These are phyloP conservation scores for Backusella luteola DNA, from an alignment of 192 early-diverging fungal genomes.

Conservation along the genomic window DNA sequence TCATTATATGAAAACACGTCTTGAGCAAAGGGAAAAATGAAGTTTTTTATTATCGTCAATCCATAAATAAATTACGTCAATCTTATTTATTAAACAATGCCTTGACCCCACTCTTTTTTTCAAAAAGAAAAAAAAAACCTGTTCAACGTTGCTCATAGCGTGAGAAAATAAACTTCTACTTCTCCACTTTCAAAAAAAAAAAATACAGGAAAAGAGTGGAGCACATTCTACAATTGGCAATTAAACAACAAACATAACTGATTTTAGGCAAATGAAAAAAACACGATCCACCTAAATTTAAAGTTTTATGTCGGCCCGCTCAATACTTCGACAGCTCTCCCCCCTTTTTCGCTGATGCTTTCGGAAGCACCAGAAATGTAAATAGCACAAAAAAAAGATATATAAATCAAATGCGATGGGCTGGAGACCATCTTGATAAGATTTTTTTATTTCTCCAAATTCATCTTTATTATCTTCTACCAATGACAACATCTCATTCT, in stretches of 20 bases:
- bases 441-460: not conserved
- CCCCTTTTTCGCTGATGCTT: not conserved
- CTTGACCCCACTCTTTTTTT: constrained; percentile 2
- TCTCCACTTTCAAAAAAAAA: not conserved
- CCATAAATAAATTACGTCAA: not conserved
- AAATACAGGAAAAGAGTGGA: not conserved
- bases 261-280: constrained; percentile 5
- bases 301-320: not conserved
- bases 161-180: not conserved
- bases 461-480: not conserved
- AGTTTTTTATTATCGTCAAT: not conserved
- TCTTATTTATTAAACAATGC: not conserved
- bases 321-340: not conserved
- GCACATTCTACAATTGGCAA: not conserved
- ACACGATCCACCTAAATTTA: constrained; percentile 2
- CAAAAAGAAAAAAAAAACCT: not conserved
- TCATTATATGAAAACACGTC: too few species aligned
- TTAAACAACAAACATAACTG: not conserved
- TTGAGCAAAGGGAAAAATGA: not conserved
- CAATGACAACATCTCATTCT: not conserved
- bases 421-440: not conserved
- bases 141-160: constrained; percentile 5
- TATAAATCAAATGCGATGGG: not conserved
- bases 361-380: constrained; percentile 1
- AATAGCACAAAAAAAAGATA: not conserved